phyloP scores from a whole-genome alignment of 2,329 filamentous ascomycete species.

The Fusarium piperis region DNA sequence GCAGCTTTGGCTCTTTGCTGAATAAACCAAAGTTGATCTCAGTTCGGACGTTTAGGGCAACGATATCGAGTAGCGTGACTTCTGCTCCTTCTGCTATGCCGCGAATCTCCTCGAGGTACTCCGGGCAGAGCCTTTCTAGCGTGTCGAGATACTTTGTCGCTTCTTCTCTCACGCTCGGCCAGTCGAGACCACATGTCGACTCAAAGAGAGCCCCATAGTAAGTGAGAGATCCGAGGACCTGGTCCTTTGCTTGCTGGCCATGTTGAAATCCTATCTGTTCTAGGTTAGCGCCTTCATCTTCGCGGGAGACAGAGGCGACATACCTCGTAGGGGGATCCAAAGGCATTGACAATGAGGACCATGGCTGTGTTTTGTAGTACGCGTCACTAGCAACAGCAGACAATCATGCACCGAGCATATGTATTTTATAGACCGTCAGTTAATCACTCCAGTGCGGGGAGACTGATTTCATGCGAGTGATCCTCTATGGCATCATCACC shows the following conservation, averaged over 20 bases:
- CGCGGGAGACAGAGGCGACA: too few species aligned
- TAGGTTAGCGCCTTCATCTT: too few species aligned
- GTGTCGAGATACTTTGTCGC: background rate
- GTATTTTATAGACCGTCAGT: background rate
- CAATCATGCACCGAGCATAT: background rate
- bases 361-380: background rate
- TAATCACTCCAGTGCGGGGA: background rate
- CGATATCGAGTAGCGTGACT: background rate
- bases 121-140: background rate
- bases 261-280: background rate
- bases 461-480: background rate
- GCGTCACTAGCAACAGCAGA: background rate
- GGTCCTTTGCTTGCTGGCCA: background rate
- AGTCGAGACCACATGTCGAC: background rate
- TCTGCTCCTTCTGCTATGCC: background rate
- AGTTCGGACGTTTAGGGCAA: background rate
- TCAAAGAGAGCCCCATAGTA: background rate
- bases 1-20: background rate
- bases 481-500: background rate
- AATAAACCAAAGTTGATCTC: background rate
- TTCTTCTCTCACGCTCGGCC: background rate
- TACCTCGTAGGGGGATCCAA: background rate
- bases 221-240: background rate
- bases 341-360: background rate
- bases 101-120: background rate